Base-by-base conservation (phyloP, 2,329 filamentous ascomycete species). In the Torrubiellomyces zombiae region DNA sequence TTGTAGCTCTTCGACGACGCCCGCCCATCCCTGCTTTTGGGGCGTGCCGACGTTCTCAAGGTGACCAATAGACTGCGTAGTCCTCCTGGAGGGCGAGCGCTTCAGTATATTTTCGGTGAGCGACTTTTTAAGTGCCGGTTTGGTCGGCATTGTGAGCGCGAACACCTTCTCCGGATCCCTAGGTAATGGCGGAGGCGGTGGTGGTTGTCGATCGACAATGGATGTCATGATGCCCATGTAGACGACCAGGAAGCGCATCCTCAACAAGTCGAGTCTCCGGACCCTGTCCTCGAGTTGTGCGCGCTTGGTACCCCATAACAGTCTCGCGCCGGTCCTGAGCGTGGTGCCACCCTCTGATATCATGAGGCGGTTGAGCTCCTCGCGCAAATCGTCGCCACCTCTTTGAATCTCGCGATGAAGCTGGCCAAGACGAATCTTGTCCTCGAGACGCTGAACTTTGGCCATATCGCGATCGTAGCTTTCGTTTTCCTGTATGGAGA, bases 201-300 rank as follows among this genome's bases (percentile, higher is more conserved):
- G 44, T 3, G 44, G 40, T 18, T 50, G 41, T 30, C 50, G 56
- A 26, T 48, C 46, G 18, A 44, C 38, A 22, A 39, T 38, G 25
- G 46, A 47, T 18, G 50, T 43, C 26, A 74, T 55, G 31, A 71
- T 59, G 33, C 67, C 63, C 63, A 75, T 65, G 44, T 71, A 72
- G 18, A 71, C 56, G 18, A 73, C 66, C 16, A 75, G 48, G 40
- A 75, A 74, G 32, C 69, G 61, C 65, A 71, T 72, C 41, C 69
- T 58, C 40, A 75, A 43, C 38, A 73, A 46, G 36, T 75, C 70
- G 20, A 75, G 50, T 23, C 67, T 55, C 28, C 63, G 58, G 27
- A 74, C 51, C 25, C 63, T 58, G 34, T 69, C 65, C 42, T 71
- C 63, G 24, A 75, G 48, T 25, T 55, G 52, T 25, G 44, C 46